A percentile compares a stretch with the other conserved stretches of the same genome.
phyloP scores from a whole-genome alignment of 192 early-diverging fungal genomes.

The Umbelopsis ramanniana region DNA sequence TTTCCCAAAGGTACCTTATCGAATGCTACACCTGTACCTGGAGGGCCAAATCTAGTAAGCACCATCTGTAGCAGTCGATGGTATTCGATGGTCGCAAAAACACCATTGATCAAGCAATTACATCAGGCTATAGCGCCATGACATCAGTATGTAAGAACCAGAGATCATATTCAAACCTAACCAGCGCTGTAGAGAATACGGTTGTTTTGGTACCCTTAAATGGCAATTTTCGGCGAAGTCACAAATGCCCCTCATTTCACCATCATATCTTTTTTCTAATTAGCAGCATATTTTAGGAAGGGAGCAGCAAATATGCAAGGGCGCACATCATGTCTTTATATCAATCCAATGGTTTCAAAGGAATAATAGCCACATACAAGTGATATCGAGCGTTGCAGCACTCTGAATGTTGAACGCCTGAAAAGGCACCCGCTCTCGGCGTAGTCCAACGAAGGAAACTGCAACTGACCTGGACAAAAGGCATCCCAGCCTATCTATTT shows the following conservation, averaged over 20 bases:
- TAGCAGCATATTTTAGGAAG: not conserved
- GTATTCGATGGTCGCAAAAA: no score
- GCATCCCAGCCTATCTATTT: not conserved
- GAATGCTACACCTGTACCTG: not conserved
- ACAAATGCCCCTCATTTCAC: no score
- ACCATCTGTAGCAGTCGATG: no score
- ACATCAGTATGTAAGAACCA: not conserved
- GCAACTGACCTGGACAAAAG: not conserved
- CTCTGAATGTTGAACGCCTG: not conserved
- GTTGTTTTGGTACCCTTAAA: slow-evolving; percentile 6
- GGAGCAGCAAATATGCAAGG: slow-evolving; percentile 3
- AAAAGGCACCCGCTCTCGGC: not conserved
- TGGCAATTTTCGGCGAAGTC: slow-evolving; percentile 11
- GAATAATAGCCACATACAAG: not conserved
- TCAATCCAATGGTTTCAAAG: no score
- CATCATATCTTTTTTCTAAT: not conserved
- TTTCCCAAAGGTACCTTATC: not conserved
- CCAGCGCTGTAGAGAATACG: not conserved
- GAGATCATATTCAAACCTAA: not conserved
- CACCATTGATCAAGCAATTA: not conserved
- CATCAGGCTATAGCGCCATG: not conserved
- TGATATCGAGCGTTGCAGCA: not conserved
- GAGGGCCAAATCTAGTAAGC: not conserved
- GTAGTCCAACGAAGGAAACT: not conserved
- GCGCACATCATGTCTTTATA: not conserved